Evolutionary conservation across 768 basidiomycete genomes (phyloP).

Genomic region (Termitomyces sp.): DNA sequence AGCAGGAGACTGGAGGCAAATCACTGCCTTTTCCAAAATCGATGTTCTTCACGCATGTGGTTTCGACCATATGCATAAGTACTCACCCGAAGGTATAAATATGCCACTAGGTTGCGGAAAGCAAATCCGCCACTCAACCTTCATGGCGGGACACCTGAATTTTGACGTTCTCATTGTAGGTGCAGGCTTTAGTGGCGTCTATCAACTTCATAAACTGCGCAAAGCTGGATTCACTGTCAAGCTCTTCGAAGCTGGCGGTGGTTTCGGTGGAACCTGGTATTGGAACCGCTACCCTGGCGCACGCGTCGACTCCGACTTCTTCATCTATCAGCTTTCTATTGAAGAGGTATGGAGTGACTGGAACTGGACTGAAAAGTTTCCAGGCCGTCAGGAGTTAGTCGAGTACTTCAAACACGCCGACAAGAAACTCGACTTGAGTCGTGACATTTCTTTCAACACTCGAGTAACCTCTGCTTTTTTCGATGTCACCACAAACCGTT

Average conservation of each 20-base stretch:
- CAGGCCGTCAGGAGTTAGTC: constrained; percentile 14
- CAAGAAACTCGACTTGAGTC: constrained; percentile 16
- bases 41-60: too few relatives aligned
- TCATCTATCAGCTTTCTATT: constrained; percentile 18
- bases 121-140: not conserved
- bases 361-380: constrained; percentile 15
- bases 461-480: constrained; percentile 18
- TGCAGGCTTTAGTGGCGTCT: constrained; percentile 18
- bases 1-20: too few relatives aligned
- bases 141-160: not conserved
- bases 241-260: constrained; percentile 15
- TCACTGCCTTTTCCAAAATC: too few relatives aligned
- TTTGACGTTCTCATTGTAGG: constrained; percentile 20
- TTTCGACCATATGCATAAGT: too few relatives aligned
- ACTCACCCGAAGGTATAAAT: too few relatives aligned
- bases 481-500: constrained; percentile 12
- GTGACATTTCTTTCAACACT: constrained; percentile 18
- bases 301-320: constrained; percentile 20
- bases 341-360: constrained; percentile 22
- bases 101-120: not conserved
- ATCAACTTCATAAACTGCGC: constrained; percentile 14
- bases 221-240: constrained; percentile 15
- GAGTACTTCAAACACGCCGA: constrained; percentile 19
- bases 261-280: constrained; percentile 20
- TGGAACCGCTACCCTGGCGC: constrained; percentile 23